Conservation (phyloP, 371 early-diverging fungal genomes). For the Saksenaea vasiformis region DNA sequence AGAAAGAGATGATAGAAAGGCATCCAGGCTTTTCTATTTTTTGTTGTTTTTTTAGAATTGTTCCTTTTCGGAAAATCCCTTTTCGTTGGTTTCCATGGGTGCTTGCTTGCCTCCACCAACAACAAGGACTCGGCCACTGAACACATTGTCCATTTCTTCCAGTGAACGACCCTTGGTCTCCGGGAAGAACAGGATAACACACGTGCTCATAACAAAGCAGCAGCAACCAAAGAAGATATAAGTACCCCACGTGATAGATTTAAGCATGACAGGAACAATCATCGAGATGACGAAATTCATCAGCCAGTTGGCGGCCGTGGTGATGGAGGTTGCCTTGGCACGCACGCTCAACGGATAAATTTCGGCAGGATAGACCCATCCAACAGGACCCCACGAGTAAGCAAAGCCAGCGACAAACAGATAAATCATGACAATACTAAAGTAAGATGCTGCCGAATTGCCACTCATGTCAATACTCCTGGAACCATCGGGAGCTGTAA, state of each 20-base stretch:
- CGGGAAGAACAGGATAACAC: slow-evolving; percentile 48
- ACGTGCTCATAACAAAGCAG: slow-evolving; percentile 39
- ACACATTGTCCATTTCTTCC: slow-evolving; percentile 63
- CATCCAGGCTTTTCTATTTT: not conserved
- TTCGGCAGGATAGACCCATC: slow-evolving; percentile 68
- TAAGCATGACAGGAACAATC: slow-evolving; percentile 48
- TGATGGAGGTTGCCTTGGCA: slow-evolving; percentile 50
- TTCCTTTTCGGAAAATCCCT: slow-evolving; percentile 3
- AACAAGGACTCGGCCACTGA: slow-evolving; percentile 34
- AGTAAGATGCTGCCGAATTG: slow-evolving; percentile 43
- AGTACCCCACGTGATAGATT: slow-evolving; percentile 48
- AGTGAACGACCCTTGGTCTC: slow-evolving; percentile 64
- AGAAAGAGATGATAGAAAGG: not conserved
- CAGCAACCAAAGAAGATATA: slow-evolving; percentile 66
- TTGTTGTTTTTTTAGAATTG: not conserved
- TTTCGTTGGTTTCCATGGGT: not conserved
- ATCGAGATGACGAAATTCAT: slow-evolving; percentile 53
- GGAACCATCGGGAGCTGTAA: slow-evolving; percentile 13
- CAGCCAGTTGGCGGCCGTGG: slow-evolving; percentile 73
- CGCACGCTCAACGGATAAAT: slow-evolving; percentile 58
- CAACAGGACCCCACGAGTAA: slow-evolving; percentile 55
- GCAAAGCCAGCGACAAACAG: slow-evolving; percentile 53
- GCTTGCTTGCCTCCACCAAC: not conserved
- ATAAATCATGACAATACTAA: slow-evolving; percentile 54
- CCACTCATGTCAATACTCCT: slow-evolving; percentile 29